Evolutionary conservation across 139 green algal genomes (phyloP).

Genomic region (Chlamydomonas applanata): DNA sequence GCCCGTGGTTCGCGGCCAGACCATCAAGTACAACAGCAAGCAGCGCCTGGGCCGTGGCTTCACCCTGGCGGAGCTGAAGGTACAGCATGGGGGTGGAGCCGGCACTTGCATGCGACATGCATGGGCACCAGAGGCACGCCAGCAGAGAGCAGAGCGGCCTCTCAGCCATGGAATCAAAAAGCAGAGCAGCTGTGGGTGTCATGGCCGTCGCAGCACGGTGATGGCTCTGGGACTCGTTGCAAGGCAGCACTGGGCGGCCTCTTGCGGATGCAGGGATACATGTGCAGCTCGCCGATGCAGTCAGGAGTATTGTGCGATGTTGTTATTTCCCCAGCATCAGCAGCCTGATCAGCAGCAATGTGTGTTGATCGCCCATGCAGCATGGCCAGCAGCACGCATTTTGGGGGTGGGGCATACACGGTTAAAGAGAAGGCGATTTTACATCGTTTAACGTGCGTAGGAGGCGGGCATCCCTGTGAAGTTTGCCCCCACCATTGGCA

Average conservation of each 20-base stretch:
- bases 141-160: neutral
- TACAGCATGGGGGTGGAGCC: conserved; percentile 27
- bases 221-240: too few species aligned
- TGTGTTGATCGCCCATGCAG: too few species aligned
- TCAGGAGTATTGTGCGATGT: too few species aligned
- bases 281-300: too few species aligned
- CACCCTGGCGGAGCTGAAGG: conserved; percentile 97
- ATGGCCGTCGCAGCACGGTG: too few species aligned
- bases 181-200: neutral
- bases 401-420: too few species aligned
- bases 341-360: too few species aligned
- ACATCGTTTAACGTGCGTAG: conserved; percentile 54
- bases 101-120: conserved; percentile 2
- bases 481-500: conserved; percentile 93
- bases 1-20: conserved; percentile 89
- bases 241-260: too few species aligned
- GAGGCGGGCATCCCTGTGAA: conserved; percentile 92
- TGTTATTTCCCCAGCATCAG: too few species aligned
- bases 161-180: neutral
- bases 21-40: conserved; percentile 96
- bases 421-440: too few species aligned
- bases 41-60: conserved; percentile 91
- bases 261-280: too few species aligned
- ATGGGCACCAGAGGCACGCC: neutral
- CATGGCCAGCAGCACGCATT: too few species aligned